A percentile compares a stretch with the other conserved stretches of the same genome.
Conservation (phyloP, 1,284 basidiomycete genomes). For the Heterobasidion annosum region DNA sequence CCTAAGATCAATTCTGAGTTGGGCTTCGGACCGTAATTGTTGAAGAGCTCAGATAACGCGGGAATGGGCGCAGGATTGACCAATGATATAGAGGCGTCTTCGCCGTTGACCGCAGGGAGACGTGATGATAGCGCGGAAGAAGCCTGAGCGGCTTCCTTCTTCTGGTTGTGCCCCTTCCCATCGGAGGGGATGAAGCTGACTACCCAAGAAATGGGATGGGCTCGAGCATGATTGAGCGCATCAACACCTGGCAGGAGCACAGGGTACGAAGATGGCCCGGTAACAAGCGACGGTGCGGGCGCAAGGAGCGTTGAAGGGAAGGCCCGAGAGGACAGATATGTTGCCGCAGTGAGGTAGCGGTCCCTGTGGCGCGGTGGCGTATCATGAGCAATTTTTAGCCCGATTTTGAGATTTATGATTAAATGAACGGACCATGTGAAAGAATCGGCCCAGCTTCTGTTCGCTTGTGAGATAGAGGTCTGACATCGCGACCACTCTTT, state of each 20-base stretch:
- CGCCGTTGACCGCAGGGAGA: background rate
- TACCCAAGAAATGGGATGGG: conserved; percentile 72
- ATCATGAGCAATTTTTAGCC: background rate
- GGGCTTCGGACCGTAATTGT: conserved; percentile 82
- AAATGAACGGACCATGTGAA: conserved; percentile 57
- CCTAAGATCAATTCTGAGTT: conserved; percentile 83
- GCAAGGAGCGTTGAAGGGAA: conserved; percentile 80
- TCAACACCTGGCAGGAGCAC: conserved; percentile 83
- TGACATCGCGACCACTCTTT: conserved; percentile 50
- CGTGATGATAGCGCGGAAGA: background rate
- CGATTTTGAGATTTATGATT: too few relatives aligned
- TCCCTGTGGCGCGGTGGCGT: conserved; percentile 46
- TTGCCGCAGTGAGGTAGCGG: conserved; percentile 58
- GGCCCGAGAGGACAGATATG: conserved; percentile 78
- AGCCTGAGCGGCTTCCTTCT: too few relatives aligned
- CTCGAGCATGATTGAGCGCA: conserved; percentile 72
- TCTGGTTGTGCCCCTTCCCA: background rate
- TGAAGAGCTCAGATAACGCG: conserved; percentile 62
- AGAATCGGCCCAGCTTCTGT: conserved; percentile 33
- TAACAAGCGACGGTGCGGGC: conserved; percentile 38
- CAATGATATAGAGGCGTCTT: conserved; percentile 19
- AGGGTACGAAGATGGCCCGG: conserved; percentile 51
- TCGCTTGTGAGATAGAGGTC: conserved; percentile 25
- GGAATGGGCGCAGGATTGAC: conserved; percentile 36
- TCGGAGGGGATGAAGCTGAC: conserved; percentile 30